Base-by-base conservation (phyloP, 139 green algal species). In the Diplosphaera chodatii region DNA sequence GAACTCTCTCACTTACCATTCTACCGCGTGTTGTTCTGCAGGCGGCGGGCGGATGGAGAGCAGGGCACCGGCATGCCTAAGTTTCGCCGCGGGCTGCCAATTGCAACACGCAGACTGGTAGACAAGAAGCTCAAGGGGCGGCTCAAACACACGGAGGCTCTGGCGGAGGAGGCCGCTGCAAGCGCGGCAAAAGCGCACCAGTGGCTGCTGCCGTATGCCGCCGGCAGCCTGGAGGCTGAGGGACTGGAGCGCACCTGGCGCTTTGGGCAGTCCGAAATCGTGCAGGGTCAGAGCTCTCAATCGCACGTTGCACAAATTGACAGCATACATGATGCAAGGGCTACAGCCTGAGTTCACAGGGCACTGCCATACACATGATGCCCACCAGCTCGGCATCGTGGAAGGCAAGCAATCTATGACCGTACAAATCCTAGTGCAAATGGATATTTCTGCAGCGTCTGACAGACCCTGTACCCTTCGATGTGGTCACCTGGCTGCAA, bases 71-170 rank as follows among this genome's bases (percentile, higher is more conserved):
- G 48, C 48, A 18, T 5, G 48, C 48, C 48, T 3, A 23, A 59
- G 48, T 59, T 59, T 18, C 48, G 48, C 10, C 48, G 48, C 48
- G 48, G 48, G 13, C 48, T 27, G 48, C 48, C 48, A 25, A 25
- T 59, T 3, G 48, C 48, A 10, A 59, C 48, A 3, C 48, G 48
- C 48, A 59, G 84, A 76, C 80, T 88, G 23, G 29, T 74, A 55
- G 92, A 97, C 74, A 95, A 91, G 72, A 97, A 97, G 83, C 84
- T 95, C 1, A 91, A 91, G 69, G 91, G 89, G 32, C 78, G 86
- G 76, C 71, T 96, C 63, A 77, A 74, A 67, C 74, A 83, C 32
- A 70, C 40, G 6, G 86, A 92, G 76, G 55, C 68, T 1, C 67
- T 96, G 37, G 80, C 84, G 8, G 34, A 55, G 0, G 78, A 92